Conservation (phyloP, 306 rosid species). For the Herpetospermum pedunculosum region DNA sequence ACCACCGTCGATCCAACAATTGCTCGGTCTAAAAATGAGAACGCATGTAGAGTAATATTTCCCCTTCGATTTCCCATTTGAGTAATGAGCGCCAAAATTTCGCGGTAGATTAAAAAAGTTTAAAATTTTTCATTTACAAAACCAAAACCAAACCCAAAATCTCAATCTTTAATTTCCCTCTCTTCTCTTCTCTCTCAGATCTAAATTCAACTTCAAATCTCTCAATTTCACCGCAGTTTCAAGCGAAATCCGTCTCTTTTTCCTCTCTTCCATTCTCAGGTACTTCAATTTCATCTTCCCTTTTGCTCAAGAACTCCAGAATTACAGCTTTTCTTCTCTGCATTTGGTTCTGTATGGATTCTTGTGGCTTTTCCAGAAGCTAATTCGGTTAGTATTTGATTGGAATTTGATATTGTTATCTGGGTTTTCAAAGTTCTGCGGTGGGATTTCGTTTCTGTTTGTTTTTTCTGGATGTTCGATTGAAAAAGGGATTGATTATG, state of each 20-base stretch:
- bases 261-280: slow-evolving; percentile 13
- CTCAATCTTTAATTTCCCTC: neutral
- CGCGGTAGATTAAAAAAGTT: slow-evolving; percentile 24
- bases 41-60: neutral
- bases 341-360: neutral
- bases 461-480: slow-evolving; percentile 7
- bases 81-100: slow-evolving; percentile 33
- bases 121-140: slow-evolving; percentile 18
- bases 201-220: too few species aligned
- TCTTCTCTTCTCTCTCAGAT: neutral
- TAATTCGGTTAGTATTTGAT: neutral
- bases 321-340: neutral
- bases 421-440: neutral
- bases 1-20: neutral
- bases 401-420: neutral
- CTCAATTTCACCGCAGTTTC: neutral
- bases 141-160: neutral
- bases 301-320: neutral
- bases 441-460: neutral
- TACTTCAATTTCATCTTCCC: neutral
- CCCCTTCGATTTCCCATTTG: too few species aligned
- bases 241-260: neutral
- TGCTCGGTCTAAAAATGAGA: neutral
- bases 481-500: slow-evolving; percentile 32
- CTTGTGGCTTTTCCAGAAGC: neutral